Percentiles rank a stretch among this genome's conserved stretches.
phyloP scores from a whole-genome alignment of 768 basidiomycete species.

The Suillus hirtellus region DNA sequence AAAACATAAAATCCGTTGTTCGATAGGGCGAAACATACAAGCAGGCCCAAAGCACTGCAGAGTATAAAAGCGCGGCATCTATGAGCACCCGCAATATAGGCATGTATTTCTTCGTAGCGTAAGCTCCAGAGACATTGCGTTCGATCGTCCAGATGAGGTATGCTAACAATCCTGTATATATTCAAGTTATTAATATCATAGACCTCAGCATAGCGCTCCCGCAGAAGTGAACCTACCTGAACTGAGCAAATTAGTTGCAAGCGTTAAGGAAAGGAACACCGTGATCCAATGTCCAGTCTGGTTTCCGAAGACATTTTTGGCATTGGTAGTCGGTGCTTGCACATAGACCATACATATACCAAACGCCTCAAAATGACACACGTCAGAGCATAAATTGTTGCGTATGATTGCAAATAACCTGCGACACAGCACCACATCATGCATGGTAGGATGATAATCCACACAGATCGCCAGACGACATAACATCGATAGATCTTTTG shows the following conservation, averaged over 20 bases:
- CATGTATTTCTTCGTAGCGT: not conserved
- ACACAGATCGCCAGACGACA: conserved; percentile 11
- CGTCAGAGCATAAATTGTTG: not conserved
- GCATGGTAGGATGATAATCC: conserved; percentile 14
- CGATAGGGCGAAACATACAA: not conserved
- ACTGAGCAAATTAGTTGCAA: conserved; percentile 9
- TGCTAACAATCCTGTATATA: conserved; percentile 3
- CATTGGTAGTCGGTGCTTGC: conserved; percentile 3
- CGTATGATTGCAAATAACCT: conserved; percentile 3
- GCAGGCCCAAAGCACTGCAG: not conserved
- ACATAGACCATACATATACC: conserved; percentile 7
- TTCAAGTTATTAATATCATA: not conserved
- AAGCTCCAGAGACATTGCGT: not conserved
- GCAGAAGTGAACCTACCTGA: not conserved
- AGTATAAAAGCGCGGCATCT: not conserved
- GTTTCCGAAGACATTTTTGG: conserved; percentile 4
- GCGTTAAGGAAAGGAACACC: conserved; percentile 7
- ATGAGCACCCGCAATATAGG: not conserved
- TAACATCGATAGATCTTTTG: conserved; percentile 18
- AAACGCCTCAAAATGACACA: not conserved
- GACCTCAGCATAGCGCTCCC: not conserved
- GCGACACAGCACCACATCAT: conserved; percentile 9
- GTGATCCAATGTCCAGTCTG: conserved; percentile 11
- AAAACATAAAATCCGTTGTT: not conserved
- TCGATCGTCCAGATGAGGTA: conserved; percentile 8